Percentiles rank a stretch among this genome's conserved stretches.
Conservation (phyloP, 1,284 basidiomycete species). For the Pholiota adiposa region DNA sequence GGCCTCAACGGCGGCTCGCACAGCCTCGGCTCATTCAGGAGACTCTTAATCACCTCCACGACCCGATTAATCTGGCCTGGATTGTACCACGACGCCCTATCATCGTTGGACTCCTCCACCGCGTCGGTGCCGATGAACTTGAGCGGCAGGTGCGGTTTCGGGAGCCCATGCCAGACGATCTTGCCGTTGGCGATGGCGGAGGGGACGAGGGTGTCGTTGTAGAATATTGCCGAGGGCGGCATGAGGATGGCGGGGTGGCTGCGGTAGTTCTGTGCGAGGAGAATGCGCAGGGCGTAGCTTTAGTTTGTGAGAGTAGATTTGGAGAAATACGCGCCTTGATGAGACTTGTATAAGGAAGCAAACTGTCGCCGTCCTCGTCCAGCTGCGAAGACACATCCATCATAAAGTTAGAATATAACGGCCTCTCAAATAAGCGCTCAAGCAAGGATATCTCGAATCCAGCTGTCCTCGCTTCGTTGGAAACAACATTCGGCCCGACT, state of each 20-base stretch:
- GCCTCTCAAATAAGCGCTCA: constrained; percentile 47
- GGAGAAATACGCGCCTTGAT: constrained; percentile 38
- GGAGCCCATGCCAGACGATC: constrained; percentile 43
- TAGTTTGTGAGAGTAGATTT: neutral
- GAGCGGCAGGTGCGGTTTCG: constrained; percentile 41
- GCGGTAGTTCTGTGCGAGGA: constrained; percentile 41
- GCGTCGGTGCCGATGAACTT: constrained; percentile 44
- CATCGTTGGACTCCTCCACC: constrained; percentile 43
- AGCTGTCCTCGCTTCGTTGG: constrained; percentile 42
- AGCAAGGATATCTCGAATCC: constrained; percentile 53
- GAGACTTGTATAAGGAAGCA: constrained; percentile 42
- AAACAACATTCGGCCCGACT: constrained; percentile 50
- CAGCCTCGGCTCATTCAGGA: constrained; percentile 36
- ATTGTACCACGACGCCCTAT: constrained; percentile 53
- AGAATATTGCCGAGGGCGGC: constrained; percentile 54
- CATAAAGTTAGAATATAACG: constrained; percentile 36
- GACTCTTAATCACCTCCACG: constrained; percentile 38
- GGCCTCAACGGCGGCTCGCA: constrained; percentile 42
- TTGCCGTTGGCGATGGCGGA: constrained; percentile 42
- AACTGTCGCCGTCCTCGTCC: constrained; percentile 12
- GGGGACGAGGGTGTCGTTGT: constrained; percentile 46
- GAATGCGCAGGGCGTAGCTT: neutral
- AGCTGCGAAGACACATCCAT: constrained; percentile 9
- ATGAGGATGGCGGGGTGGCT: constrained; percentile 55
- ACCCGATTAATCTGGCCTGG: constrained; percentile 45